Conservation (phyloP, 108 stramenopile genomes). For the Cyclotella kingstonii region DNA sequence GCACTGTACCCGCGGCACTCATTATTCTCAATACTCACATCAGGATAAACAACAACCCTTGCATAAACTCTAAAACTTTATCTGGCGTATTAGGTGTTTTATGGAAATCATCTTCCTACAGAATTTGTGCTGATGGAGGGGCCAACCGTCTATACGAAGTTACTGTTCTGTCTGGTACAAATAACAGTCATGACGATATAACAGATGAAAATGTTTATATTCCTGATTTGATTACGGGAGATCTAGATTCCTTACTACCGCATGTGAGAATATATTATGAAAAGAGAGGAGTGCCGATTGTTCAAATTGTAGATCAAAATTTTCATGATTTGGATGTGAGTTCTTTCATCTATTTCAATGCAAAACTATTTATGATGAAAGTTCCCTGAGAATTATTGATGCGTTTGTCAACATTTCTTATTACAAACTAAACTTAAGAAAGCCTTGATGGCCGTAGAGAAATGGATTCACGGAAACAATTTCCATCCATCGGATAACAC, state of each 20-base stretch:
- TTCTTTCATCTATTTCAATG: conserved; percentile 2
- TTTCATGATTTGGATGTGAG: conserved; percentile 89
- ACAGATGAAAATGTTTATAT: conserved; percentile 22
- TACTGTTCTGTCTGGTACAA: conserved; percentile 1
- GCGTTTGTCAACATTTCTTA: neutral
- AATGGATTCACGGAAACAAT: conserved; percentile 39
- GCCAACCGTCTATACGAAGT: conserved; percentile 90
- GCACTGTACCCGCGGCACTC: conserved; percentile 34
- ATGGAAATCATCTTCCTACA: conserved; percentile 57
- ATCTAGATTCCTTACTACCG: conserved; percentile 85
- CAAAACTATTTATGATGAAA: neutral
- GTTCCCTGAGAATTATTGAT: neutral
- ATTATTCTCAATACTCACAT: conserved; percentile 69
- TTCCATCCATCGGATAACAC: conserved; percentile 1
- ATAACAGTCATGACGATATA: conserved; percentile 1
- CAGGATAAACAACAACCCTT: conserved; percentile 11
- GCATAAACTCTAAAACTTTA: neutral
- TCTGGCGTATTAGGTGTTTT: conserved; percentile 52
- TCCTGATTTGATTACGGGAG: conserved; percentile 88
- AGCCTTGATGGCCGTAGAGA: conserved; percentile 44
- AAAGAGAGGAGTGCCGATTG: conserved; percentile 46
- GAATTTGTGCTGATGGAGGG: conserved; percentile 94
- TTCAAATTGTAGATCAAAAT: conserved; percentile 70
- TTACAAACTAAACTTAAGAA: conserved; percentile 11
- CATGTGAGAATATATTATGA: conserved; percentile 71